These are phyloP conservation scores for Rutstroemia sp. DNA, from an alignment of 2,329 filamentous ascomycete genomes.

Conservation along the genomic window DNA sequence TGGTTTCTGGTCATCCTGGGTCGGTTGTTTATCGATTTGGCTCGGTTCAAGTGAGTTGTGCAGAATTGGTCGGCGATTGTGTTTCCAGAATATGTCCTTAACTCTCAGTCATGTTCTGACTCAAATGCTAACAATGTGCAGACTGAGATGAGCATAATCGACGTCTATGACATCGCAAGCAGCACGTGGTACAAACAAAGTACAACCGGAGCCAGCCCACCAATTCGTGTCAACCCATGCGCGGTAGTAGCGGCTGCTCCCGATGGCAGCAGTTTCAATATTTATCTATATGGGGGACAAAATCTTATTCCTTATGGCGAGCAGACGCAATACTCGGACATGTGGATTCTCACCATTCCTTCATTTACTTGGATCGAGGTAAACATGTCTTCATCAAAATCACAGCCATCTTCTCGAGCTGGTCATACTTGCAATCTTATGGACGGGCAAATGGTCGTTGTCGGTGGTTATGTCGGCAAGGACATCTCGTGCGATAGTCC, in stretches of 20 bases:
- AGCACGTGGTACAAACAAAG: constrained; percentile 69
- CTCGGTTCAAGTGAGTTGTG: too few species aligned
- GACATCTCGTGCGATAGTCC: constrained; percentile 57
- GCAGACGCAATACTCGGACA: constrained; percentile 58
- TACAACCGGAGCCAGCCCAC: constrained; percentile 54
- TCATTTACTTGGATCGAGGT: constrained; percentile 68
- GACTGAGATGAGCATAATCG: constrained; percentile 60
- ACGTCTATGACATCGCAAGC: constrained; percentile 69
- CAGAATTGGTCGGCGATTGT: too few species aligned
- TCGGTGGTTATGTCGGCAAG: constrained; percentile 60
- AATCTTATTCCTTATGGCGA: constrained; percentile 56
- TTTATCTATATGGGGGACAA: constrained; percentile 74
- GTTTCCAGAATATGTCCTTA: constrained; percentile 19
- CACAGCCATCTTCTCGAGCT: constrained; percentile 52
- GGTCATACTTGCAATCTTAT: constrained; percentile 64
- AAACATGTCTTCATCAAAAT: constrained; percentile 40
- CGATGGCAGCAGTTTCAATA: constrained; percentile 67
- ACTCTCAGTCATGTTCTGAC: constrained; percentile 18
- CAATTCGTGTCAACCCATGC: constrained; percentile 64
- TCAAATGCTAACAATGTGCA: constrained; percentile 20
- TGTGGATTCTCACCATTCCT: constrained; percentile 68
- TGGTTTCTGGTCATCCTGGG: too few species aligned
- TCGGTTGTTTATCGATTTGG: too few species aligned
- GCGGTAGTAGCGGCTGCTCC: constrained; percentile 61
- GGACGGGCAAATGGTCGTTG: constrained; percentile 62